Percentiles rank a stretch among this genome's conserved stretches.
These are phyloP conservation scores for Pleodorina starrii DNA, from an alignment of 139 green algal genomes.

Conservation along the genomic window DNA sequence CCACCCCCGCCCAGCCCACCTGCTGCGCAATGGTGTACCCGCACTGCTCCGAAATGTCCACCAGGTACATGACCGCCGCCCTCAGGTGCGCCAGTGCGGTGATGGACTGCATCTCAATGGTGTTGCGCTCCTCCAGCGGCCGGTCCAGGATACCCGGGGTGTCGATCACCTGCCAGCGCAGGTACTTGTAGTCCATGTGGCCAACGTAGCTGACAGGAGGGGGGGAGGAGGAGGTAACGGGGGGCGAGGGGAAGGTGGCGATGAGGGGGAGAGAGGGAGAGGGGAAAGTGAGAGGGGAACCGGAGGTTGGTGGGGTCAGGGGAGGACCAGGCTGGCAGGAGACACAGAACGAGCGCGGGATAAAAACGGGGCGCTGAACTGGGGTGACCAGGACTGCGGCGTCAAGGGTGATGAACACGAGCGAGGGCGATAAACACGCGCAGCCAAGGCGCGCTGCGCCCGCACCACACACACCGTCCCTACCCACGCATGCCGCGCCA, in stretches of 20 bases:
- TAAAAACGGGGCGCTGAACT: too few relatives aligned
- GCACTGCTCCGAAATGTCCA: slow-evolving; percentile 97
- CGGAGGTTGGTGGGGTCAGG: too few relatives aligned
- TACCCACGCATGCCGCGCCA: too few relatives aligned
- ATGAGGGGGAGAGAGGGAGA: background rate
- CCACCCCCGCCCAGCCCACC: slow-evolving; percentile 15
- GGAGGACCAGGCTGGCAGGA: too few relatives aligned
- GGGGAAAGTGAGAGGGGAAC: background rate
- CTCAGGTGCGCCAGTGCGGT: slow-evolving; percentile 98
- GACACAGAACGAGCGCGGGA: too few relatives aligned
- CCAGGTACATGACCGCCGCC: slow-evolving; percentile 96
- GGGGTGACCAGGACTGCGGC: too few relatives aligned
- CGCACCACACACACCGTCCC: too few relatives aligned
- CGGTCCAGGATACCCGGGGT: slow-evolving; percentile 98
- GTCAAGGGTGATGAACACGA: too few relatives aligned
- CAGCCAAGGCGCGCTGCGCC: too few relatives aligned
- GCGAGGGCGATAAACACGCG: too few relatives aligned
- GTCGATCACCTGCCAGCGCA: slow-evolving; percentile 95
- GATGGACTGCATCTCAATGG: slow-evolving; percentile 98
- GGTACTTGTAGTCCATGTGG: slow-evolving; percentile 99
- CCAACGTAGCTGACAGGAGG: slow-evolving; percentile 94
- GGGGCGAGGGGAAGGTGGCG: background rate
- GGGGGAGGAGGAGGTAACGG: background rate
- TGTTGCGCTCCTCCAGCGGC: slow-evolving; percentile 99
- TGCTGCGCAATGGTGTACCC: slow-evolving; percentile 96